phyloP scores from a whole-genome alignment of 2,329 filamentous ascomycete species.

The Tolypocladium ophioglossoides region DNA sequence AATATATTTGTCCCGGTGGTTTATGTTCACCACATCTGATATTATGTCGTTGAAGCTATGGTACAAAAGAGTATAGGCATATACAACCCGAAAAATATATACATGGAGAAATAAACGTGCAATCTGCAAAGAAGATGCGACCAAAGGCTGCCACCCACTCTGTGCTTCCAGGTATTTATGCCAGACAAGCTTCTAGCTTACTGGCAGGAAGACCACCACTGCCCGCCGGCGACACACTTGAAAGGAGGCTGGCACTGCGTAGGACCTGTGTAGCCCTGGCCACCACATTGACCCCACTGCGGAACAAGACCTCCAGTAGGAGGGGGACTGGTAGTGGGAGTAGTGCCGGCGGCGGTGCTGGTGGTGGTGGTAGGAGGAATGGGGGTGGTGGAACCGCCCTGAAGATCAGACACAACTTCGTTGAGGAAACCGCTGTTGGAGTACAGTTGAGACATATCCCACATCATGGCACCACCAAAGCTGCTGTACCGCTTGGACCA shows the following conservation, averaged over 20 bases:
- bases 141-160: not conserved
- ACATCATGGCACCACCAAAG: conserved; percentile 61
- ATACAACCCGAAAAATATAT: not conserved
- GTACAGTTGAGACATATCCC: conserved; percentile 54
- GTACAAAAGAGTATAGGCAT: not conserved
- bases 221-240: conserved; percentile 8
- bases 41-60: too few species aligned
- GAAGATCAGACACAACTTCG: conserved; percentile 19
- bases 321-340: conserved; percentile 3
- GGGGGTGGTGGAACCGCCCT: not conserved
- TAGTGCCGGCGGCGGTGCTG: not conserved
- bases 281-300: conserved; percentile 14
- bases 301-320: conserved; percentile 9
- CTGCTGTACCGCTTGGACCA: conserved; percentile 44
- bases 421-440: conserved; percentile 46
- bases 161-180: not conserved
- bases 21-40: too few species aligned
- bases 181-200: not conserved
- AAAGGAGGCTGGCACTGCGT: conserved; percentile 12
- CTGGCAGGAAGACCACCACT: conserved; percentile 13
- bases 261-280: conserved; percentile 10
- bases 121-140: not conserved
- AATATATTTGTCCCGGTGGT: too few species aligned
- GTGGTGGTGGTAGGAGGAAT: not conserved
- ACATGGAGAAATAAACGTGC: not conserved